A percentile compares a stretch with the other conserved stretches of the same genome.
phyloP scores from a whole-genome alignment of 169 alveolate genomes.

The Plasmodium adleri region DNA sequence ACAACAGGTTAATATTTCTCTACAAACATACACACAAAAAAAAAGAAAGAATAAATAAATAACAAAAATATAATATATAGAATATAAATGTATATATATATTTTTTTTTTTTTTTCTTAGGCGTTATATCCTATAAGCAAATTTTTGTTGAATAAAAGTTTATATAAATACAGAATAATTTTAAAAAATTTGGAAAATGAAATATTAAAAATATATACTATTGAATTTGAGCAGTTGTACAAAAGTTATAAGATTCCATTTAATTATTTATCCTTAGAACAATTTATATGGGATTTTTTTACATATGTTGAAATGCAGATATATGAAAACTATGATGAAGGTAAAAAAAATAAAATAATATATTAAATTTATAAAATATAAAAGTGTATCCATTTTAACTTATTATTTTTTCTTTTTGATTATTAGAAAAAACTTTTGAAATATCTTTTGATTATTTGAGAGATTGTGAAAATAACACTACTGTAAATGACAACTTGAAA shows the following conservation, averaged over 20 bases:
- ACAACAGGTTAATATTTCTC: slow-evolving; percentile 34
- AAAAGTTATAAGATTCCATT: slow-evolving; percentile 18
- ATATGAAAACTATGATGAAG: slow-evolving; percentile 27
- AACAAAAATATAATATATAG: background rate
- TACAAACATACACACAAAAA: background rate
- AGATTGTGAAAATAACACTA: slow-evolving; percentile 15
- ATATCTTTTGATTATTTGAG: slow-evolving; percentile 52
- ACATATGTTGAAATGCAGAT: slow-evolving; percentile 66
- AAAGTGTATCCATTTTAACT: background rate
- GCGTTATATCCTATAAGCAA: slow-evolving; percentile 52
- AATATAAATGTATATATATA: background rate
- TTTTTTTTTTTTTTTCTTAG: slow-evolving; percentile 1
- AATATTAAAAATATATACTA: slow-evolving; percentile 45
- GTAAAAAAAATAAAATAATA: slow-evolving; percentile 7
- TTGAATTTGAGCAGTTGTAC: slow-evolving; percentile 61
- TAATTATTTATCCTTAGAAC: slow-evolving; percentile 52
- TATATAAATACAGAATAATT: slow-evolving; percentile 46
- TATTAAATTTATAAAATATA: too few species aligned
- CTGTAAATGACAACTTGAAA: slow-evolving; percentile 17
- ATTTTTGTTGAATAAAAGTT: slow-evolving; percentile 35
- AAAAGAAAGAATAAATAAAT: background rate
- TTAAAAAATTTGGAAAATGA: slow-evolving; percentile 46
- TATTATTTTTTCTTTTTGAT: background rate
- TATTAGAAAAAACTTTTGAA: slow-evolving; percentile 63
- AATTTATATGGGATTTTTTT: slow-evolving; percentile 67